Percentiles rank a stretch among this genome's conserved stretches.
These are phyloP conservation scores for Pilasporangium apinafurcum DNA, from an alignment of 352 stramenopile species.

Conservation along the genomic window DNA sequence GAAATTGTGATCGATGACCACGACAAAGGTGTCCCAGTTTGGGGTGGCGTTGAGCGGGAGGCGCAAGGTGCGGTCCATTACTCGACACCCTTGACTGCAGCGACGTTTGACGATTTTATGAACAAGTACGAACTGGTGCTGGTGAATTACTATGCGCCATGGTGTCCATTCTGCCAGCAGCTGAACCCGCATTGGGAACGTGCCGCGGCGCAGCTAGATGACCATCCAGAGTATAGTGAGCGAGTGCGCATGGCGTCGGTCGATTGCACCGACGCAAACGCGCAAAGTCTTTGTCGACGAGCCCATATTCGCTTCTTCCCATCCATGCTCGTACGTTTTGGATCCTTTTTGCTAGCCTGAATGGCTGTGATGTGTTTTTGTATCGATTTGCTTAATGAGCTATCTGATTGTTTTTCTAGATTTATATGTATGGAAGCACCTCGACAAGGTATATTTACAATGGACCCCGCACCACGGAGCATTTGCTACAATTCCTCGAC, in stretches of 20 bases:
- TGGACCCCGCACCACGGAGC: conserved; percentile 60
- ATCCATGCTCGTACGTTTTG: conserved; percentile 63
- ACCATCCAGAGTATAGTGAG: conserved; percentile 77
- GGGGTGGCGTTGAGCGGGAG: conserved; percentile 47
- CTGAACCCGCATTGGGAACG: conserved; percentile 76
- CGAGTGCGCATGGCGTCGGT: conserved; percentile 76
- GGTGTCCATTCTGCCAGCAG: conserved; percentile 71
- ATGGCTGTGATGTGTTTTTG: background rate
- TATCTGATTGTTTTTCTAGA: conserved; percentile 13
- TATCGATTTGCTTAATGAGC: background rate
- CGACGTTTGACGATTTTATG: conserved; percentile 76
- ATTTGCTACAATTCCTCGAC: conserved; percentile 77
- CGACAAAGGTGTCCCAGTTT: conserved; percentile 50
- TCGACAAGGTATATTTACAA: conserved; percentile 82
- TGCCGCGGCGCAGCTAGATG: conserved; percentile 55
- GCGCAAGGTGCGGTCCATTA: conserved; percentile 57
- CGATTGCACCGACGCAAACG: conserved; percentile 66
- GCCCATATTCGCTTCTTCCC: conserved; percentile 72
- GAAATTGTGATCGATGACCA: conserved; percentile 70
- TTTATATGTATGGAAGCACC: conserved; percentile 81
- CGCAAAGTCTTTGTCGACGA: conserved; percentile 56
- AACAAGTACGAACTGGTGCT: conserved; percentile 81
- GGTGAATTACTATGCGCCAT: conserved; percentile 82
- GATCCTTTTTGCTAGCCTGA: background rate
- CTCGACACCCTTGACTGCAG: conserved; percentile 56